Base-by-base conservation (phyloP, 352 stramenopile species). In the Paralagenidium karlingii region DNA sequence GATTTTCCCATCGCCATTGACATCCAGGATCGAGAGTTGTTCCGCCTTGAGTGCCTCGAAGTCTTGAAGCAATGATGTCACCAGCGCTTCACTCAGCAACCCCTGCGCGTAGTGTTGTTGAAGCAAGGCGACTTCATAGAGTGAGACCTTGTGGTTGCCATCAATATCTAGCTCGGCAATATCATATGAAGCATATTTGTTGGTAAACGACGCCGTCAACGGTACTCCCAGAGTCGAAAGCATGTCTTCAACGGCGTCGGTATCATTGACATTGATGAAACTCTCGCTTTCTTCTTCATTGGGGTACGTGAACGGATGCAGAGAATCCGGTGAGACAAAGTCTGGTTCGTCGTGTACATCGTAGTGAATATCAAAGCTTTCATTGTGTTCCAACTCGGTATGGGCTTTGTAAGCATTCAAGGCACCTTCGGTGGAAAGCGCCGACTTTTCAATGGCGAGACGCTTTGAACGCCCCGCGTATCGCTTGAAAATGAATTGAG, bases 141-240 rank as follows among this genome's bases (percentile, higher is more conserved):
- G 53, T 4, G 74, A 85, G 36, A 90, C 65, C 53, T 87, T 90
- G 1, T 65, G 63, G 40, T 90, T 67, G 4, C 39, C 40, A 27
- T 90, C 63, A 7, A 50, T 15, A 32, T 90, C 77, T 5, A 90
- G 63, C 25, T 82, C 66, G 1, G 64, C 59, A 7, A 90, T 45
- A 45, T 90, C 77, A 42, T 68, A 86, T 0, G 63, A 69, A 15
- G 76, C 82, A 45, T 83, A 83, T 22, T 70, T 84, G 9, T 34
- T 50, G n/a, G 55, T 54, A 34, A 88, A 82, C 2, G 41, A 54
- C 0, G 39, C 15, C n/a, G 47, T 75, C 5, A 90, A 50, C 1
- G 73, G 77, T 0, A 90, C 63, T 10, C 77, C 77, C 8, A 87
- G 52, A 1, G 62, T 76, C 0, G 63, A 67, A 3, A 90, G 58